A percentile compares a stretch with the other conserved stretches of the same genome.
Evolutionary conservation across 306 rosid species (phyloP).

Genomic region (Cucumis cinereus): DNA sequence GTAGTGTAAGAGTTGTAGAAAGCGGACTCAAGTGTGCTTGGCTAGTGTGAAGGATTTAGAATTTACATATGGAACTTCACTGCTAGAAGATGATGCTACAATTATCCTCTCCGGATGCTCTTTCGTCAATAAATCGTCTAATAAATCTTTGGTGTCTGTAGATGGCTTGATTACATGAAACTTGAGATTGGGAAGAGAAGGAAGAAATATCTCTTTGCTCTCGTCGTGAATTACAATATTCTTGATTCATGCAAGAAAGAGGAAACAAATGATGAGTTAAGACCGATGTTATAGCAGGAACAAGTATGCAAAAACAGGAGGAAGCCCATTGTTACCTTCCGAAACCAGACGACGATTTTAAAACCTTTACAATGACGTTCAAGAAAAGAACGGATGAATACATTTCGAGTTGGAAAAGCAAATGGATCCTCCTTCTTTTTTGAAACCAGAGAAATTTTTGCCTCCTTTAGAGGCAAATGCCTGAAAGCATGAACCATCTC

Average conservation of each 20-base stretch:
- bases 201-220: neutral
- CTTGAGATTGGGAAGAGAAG: neutral
- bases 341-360: neutral
- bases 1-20: neutral
- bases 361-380: neutral
- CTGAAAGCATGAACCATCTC: neutral
- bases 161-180: neutral
- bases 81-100: neutral
- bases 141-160: neutral
- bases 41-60: neutral
- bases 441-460: neutral
- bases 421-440: neutral
- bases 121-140: neutral
- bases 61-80: neutral
- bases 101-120: neutral
- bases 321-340: neutral
- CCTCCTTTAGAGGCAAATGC: neutral
- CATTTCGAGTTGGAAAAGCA: neutral
- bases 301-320: neutral
- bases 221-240: neutral
- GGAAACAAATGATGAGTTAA: neutral
- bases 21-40: neutral
- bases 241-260: conserved; percentile 1
- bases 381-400: neutral
- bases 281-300: neutral